Conservation (phyloP, 257 asterid species). For the Primulina eburnea region DNA sequence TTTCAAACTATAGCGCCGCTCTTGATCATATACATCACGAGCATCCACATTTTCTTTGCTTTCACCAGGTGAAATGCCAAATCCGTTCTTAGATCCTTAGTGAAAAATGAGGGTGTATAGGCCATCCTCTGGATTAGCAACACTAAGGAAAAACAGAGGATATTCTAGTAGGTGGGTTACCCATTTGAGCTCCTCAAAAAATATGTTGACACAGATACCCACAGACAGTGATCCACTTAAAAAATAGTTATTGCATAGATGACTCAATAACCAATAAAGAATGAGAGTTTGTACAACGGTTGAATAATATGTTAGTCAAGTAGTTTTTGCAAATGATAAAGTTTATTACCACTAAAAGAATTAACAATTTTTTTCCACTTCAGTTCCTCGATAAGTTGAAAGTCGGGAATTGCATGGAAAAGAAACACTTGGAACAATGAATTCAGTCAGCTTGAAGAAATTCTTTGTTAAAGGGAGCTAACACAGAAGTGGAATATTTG, state of each 20-base stretch:
- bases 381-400: neutral
- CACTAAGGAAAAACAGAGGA: neutral
- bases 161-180: neutral
- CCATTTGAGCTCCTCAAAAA: neutral
- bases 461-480: neutral
- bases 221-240: neutral
- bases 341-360: neutral
- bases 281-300: neutral
- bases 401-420: neutral
- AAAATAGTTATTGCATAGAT: neutral
- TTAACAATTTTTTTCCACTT: neutral
- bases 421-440: neutral
- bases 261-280: neutral
- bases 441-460: neutral
- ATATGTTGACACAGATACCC: neutral
- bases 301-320: neutral
- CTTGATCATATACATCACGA: neutral
- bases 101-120: neutral
- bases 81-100: neutral
- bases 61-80: neutral
- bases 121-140: neutral
- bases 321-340: neutral
- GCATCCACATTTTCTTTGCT: neutral
- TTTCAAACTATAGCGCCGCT: neutral
- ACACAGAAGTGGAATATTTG: neutral